Conservation (phyloP, 495 filamentous ascomycete species). For the Penicillium alfredii region DNA sequence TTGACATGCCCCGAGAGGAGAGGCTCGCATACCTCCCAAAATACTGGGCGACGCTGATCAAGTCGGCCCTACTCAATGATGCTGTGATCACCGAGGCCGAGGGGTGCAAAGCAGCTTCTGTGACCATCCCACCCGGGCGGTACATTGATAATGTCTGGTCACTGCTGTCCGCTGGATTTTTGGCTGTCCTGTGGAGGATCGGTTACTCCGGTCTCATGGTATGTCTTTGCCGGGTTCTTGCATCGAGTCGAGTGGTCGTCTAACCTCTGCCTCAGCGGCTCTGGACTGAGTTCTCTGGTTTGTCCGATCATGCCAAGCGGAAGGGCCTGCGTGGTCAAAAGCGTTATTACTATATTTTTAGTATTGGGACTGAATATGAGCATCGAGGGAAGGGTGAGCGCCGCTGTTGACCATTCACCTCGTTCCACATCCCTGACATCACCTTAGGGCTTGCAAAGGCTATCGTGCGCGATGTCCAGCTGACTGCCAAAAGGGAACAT, state of each 20-base stretch:
- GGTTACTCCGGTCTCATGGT: constrained; percentile 21
- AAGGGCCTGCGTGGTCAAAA: constrained; percentile 19
- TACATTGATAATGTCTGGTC: constrained; percentile 20
- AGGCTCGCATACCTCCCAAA: constrained; percentile 19
- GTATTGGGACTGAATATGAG: constrained; percentile 22
- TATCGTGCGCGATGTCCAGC: constrained; percentile 19
- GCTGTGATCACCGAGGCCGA: constrained; percentile 25
- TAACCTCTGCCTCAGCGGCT: no score
- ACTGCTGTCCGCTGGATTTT: constrained; percentile 17
- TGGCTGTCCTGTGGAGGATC: constrained; percentile 18
- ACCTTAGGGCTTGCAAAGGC: constrained; percentile 20
- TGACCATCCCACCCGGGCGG: constrained; percentile 17
- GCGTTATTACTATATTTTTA: constrained; percentile 26
- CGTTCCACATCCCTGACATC: background rate
- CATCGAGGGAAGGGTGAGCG: constrained; percentile 23
- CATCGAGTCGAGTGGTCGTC: no score
- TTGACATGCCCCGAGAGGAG: constrained; percentile 17
- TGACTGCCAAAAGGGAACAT: constrained; percentile 13
- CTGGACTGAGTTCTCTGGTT: constrained; percentile 22
- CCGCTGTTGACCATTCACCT: background rate
- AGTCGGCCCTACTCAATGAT: constrained; percentile 21
- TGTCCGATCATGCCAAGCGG: constrained; percentile 23
- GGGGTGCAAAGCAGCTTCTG: constrained; percentile 23
- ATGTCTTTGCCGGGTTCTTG: background rate
- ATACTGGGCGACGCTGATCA: constrained; percentile 19